Base-by-base conservation (phyloP, 2,329 filamentous ascomycete species). In the Knoxdaviesia capensis region DNA sequence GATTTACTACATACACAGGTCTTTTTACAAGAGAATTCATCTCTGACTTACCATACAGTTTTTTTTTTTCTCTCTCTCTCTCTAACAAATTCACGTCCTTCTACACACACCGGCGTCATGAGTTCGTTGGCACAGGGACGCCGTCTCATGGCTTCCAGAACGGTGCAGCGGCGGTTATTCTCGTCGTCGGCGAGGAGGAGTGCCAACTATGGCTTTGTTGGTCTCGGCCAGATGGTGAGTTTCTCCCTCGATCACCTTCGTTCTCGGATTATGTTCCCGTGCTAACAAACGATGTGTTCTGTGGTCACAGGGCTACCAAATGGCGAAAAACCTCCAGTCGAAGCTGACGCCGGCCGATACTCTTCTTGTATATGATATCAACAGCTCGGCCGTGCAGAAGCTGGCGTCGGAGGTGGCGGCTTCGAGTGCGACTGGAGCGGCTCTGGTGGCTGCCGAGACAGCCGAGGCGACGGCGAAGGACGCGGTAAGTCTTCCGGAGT, bases 261-360 rank as follows among this genome's bases (percentile, higher is more conserved):
- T 11, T 30, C 6, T 39, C 6, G 6, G 34, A 7, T 34, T 11
- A 40, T 29, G 10, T 29, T 34, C 30, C 8, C 31, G 39, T 31
- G 41, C 49, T 51, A 35, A 52, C 43, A 33, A 28, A 31, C 2
- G 3, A 6, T 42, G 7, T 9, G 32, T 43, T n/a, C 6, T n/a
- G n/a, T 36, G 20, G 7, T 38, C 7, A 36, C 7, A 74, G 70
- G 71, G 71, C 36, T 74, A 68, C 50, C 70, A 73, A 59, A 75
- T 76, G 71, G 71, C 70, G 46, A 69, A 65, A 56, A 76, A 75
- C 53, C 63, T 76, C 4, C 70, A 72, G 53, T 60, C 66, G 32
- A 74, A 72, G 54, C 60, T 75, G 33, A 52, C 59, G 31, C 57
- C 68, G 1, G 57, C 52, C 37, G 71, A 75, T 53, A 64, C 59